These are phyloP conservation scores for Suhomyces tanzawaensis DNA, from an alignment of 805 yeast species.

Conservation along the genomic window DNA sequence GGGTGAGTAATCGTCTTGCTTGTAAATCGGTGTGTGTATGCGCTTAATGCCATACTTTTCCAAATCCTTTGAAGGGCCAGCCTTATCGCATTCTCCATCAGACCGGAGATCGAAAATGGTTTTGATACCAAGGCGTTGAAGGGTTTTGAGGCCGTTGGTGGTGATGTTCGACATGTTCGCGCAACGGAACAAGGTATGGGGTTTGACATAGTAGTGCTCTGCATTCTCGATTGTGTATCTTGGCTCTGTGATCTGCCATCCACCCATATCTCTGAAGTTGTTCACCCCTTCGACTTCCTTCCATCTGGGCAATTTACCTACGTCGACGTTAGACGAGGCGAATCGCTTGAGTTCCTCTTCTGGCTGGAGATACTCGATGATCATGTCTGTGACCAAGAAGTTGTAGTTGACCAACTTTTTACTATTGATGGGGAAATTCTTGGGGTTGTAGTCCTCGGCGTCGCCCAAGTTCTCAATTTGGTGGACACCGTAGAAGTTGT, in stretches of 20 bases:
- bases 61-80: constrained; percentile 39
- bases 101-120: constrained; percentile 70
- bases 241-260: constrained; percentile 50
- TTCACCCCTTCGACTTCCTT: constrained; percentile 61
- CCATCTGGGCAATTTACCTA: constrained; percentile 54
- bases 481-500: constrained; percentile 64
- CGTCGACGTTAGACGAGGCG: constrained; percentile 27
- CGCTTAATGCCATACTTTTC: constrained; percentile 45
- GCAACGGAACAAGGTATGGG: constrained; percentile 58
- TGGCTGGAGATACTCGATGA: constrained; percentile 49
- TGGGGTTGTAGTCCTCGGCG: constrained; percentile 34
- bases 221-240: constrained; percentile 14
- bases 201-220: constrained; percentile 42
- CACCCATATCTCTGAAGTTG: constrained; percentile 81
- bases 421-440: constrained; percentile 43
- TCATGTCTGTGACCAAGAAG: constrained; percentile 46
- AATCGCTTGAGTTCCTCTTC: constrained; percentile 56
- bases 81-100: constrained; percentile 48
- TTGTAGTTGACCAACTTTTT: constrained; percentile 56
- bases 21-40: constrained; percentile 58
- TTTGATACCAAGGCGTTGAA: constrained; percentile 46
- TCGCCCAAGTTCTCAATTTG: constrained; percentile 34
- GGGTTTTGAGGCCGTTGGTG: constrained; percentile 40
- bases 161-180: constrained; percentile 60
- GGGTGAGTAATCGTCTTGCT: constrained; percentile 58